These are phyloP conservation scores for Cercophora sp. DNA, from an alignment of 495 filamentous ascomycete species.

Conservation along the genomic window DNA sequence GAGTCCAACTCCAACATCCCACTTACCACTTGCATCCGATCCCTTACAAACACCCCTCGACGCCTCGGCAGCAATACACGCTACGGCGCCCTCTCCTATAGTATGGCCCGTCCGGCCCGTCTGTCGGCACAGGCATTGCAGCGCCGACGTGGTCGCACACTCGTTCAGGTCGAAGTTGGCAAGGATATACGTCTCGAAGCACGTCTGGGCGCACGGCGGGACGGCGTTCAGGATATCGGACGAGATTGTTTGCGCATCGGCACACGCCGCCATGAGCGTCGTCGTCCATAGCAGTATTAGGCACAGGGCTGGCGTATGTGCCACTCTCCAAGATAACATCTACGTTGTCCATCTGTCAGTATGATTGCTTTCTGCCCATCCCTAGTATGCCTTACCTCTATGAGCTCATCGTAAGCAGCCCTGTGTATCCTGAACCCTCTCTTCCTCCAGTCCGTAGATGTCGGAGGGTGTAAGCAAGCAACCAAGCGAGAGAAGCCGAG, in stretches of 20 bases:
- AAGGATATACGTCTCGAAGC: constrained; percentile 58
- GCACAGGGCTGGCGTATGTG: constrained; percentile 32
- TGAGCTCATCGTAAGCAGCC: not conserved
- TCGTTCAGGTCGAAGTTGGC: constrained; percentile 50
- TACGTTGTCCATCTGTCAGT: constrained; percentile 16
- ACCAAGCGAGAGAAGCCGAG: too few species aligned
- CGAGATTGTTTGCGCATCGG: constrained; percentile 32
- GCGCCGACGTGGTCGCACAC: constrained; percentile 47
- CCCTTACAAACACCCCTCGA: constrained; percentile 38
- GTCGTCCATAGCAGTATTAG: constrained; percentile 34
- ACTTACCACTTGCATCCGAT: constrained; percentile 35
- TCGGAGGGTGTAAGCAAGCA: too few species aligned
- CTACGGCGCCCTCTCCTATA: constrained; percentile 62
- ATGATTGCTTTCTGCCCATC: too few species aligned
- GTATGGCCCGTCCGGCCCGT: constrained; percentile 61
- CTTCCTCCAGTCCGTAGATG: too few species aligned
- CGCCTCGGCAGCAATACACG: constrained; percentile 54
- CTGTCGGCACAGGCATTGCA: constrained; percentile 61
- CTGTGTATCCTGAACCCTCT: not conserved
- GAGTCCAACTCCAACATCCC: not conserved
- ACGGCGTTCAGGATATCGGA: constrained; percentile 46
- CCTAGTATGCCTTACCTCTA: not conserved
- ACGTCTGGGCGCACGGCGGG: constrained; percentile 61
- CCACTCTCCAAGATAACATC: constrained; percentile 44
- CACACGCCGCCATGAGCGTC: constrained; percentile 22